Conservation (phyloP, 768 basidiomycete species). For the Tephrocybe sp. region DNA sequence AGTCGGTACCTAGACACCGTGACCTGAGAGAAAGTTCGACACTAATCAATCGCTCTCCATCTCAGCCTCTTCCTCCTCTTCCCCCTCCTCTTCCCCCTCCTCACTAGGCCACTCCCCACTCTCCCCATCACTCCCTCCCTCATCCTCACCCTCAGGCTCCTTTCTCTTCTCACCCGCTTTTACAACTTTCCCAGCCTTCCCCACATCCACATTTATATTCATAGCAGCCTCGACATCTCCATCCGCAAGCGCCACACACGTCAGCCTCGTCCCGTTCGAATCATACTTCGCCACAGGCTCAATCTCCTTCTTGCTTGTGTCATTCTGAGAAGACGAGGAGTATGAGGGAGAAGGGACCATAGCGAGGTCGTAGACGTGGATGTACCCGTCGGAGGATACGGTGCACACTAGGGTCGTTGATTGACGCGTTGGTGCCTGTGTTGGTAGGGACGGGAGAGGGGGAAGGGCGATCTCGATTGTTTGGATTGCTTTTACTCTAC, state of each 20-base stretch:
- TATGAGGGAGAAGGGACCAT: conserved; percentile 35
- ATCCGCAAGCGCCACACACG: conserved; percentile 31
- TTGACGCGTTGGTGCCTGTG: conserved; percentile 15
- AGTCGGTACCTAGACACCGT: too few relatives aligned
- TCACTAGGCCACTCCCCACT: conserved; percentile 2
- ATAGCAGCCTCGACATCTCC: conserved; percentile 18
- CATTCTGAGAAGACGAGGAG: too few relatives aligned
- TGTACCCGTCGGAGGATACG: conserved; percentile 87
- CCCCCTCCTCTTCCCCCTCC: conserved; percentile 9
- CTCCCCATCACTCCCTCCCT: conserved; percentile 18
- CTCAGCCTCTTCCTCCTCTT: conserved; percentile 26
- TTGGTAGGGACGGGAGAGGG: conserved; percentile 16
- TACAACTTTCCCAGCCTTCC: conserved; percentile 12
- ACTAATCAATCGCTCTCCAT: conserved; percentile 15
- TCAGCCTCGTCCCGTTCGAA: conserved; percentile 21
- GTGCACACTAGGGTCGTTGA: conserved; percentile 69
- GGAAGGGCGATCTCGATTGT: conserved; percentile 62
- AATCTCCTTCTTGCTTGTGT: conserved; percentile 24
- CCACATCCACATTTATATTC: conserved; percentile 3
- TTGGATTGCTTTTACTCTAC: conserved; percentile 84
- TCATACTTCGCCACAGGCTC: conserved; percentile 19
- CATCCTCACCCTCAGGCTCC: conserved; percentile 26
- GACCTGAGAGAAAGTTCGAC: too few relatives aligned
- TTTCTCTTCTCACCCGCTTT: conserved; percentile 20
- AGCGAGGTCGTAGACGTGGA: conserved; percentile 73